These are phyloP conservation scores for Lachnellula cervina DNA, from an alignment of 2,329 filamentous ascomycete genomes.

Conservation along the genomic window DNA sequence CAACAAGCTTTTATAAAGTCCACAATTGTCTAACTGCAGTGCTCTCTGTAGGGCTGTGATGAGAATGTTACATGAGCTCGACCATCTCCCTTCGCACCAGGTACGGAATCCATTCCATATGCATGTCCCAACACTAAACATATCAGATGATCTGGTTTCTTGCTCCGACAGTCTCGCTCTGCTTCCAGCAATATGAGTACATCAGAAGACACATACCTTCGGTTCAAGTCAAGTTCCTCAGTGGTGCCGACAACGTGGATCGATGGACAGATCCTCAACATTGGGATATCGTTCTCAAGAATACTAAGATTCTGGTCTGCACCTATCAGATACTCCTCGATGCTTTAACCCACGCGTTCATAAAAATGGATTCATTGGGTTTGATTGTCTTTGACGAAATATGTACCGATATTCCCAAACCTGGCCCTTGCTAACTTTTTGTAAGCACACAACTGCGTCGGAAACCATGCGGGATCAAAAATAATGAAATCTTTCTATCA, in stretches of 20 bases:
- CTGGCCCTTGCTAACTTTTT: not conserved
- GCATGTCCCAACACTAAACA: constrained; percentile 1
- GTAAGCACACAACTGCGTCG: constrained; percentile 32
- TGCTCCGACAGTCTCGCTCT: constrained; percentile 63
- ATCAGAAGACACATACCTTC: constrained; percentile 55
- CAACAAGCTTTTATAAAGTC: not conserved
- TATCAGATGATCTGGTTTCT: constrained; percentile 64
- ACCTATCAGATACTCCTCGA: constrained; percentile 57
- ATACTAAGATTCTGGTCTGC: constrained; percentile 55
- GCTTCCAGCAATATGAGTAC: constrained; percentile 59
- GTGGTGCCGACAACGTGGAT: constrained; percentile 53
- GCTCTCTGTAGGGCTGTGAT: constrained; percentile 18
- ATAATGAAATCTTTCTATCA: constrained; percentile 32
- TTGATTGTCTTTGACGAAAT: constrained; percentile 65
- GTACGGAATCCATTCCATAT: constrained; percentile 1
- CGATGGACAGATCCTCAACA: constrained; percentile 54
- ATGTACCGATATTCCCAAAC: constrained; percentile 24
- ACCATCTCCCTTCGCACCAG: constrained; percentile 16
- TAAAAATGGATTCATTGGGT: constrained; percentile 48
- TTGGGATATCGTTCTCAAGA: constrained; percentile 55
- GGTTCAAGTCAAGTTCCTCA: constrained; percentile 45
- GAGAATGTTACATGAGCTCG: constrained; percentile 25
- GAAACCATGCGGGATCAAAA: constrained; percentile 26
- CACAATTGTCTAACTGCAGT: not conserved
- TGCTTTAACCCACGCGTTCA: constrained; percentile 58